phyloP scores from a whole-genome alignment of 1,284 basidiomycete genomes.

The Fomitopsis betulina region DNA sequence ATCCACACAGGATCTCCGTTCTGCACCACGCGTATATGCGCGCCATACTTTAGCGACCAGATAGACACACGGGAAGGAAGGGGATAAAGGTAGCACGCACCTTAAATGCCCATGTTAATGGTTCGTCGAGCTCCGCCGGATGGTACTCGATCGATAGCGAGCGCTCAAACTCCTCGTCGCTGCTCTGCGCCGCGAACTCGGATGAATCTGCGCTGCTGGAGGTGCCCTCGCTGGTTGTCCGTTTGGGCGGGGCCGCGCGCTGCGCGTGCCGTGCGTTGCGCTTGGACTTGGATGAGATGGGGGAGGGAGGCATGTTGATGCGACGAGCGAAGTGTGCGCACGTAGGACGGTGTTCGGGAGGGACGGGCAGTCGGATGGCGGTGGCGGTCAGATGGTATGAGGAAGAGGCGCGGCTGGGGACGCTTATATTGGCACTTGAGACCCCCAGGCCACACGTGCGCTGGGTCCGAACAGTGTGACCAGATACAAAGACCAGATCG shows the following conservation, averaged over 20 bases:
- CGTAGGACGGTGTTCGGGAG: background rate
- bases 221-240: background rate
- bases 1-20: slow-evolving; percentile 16
- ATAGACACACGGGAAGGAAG: background rate
- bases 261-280: background rate
- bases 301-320: background rate
- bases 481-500: background rate
- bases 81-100: background rate
- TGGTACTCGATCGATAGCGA: slow-evolving; percentile 6
- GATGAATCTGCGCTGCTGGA: slow-evolving; percentile 9
- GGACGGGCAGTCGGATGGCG: background rate
- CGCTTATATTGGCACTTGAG: background rate
- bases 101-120: slow-evolving; percentile 12
- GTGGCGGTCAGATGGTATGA: background rate
- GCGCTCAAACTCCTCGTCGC: slow-evolving; percentile 2
- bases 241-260: background rate
- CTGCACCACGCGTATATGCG: slow-evolving; percentile 3
- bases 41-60: background rate
- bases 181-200: background rate
- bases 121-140: slow-evolving; percentile 16
- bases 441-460: background rate
- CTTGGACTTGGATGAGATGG: slow-evolving; percentile 1
- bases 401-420: background rate
- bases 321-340: background rate
- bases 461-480: background rate